Evolutionary conservation across 371 early-diverging fungal species (phyloP), one percentile per base, ranked within the genome.

Genomic region (Saksenaea oblongispora): DNA sequence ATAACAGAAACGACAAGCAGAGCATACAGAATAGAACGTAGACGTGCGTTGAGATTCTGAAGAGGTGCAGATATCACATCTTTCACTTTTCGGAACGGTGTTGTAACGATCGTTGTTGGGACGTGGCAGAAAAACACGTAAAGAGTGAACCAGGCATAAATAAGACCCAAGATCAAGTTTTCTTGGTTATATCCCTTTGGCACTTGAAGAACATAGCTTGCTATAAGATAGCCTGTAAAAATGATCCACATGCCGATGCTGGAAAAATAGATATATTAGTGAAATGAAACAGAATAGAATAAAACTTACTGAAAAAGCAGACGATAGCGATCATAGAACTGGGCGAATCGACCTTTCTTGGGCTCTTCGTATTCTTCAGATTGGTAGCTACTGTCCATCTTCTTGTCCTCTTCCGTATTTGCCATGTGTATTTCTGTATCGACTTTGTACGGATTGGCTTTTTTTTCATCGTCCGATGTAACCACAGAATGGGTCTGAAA

Each of bases 1-100:
- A 91, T 79, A 35, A 88, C 63, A 36, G 70, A 75, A 9, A 80
- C 9, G 2, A 87, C 79, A 28, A 85, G 70, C 8, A 69, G 42
- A 5, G 59, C 74, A 47, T 78, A 85, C 0, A 47, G 44, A 1
- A 72, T 35, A 9, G 31, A 47, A 24, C 73, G 73, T 5, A 57
- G 10, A 2, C 24, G 44, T 3, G 58, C 31, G n/a, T 65, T 62
- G 13, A 78, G 26, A 11, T 53, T 39, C 64, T 59, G 66, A 39
- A 74, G 37, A 18, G 82, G 77, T n/a, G 44, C 53, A 26, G 61
- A 58, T 0, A 69, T 60, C 2, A 39, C 37, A n/a, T 34, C 56
- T 15, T 67, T 59, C 1, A 62, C 62, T n/a, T 24, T 51, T 27
- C 54, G 60, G 55, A 58, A 73, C 17, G 75, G 71, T 24, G 47